Base-by-base conservation (phyloP, 768 basidiomycete genomes). In the Dendrothele bispora region DNA sequence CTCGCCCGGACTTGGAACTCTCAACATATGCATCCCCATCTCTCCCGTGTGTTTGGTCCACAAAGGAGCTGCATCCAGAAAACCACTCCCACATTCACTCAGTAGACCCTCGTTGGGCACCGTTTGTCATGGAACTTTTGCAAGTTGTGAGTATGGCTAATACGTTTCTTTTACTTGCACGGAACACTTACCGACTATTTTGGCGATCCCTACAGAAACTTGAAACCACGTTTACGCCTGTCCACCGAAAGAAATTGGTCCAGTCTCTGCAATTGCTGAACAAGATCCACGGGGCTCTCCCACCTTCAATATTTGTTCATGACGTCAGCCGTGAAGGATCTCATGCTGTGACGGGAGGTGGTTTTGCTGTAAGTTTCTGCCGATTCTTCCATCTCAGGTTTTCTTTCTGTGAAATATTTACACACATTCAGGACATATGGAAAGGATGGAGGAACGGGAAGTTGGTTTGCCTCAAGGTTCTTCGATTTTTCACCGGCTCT, bases 381-480 rank as follows among this genome's bases (percentile, higher is more conserved):
- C n/a, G 17, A 7, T 18, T 34, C 14, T n/a, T 36, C n/a, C n/a
- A n/a, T n/a, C n/a, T n/a, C n/a, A 28, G n/a, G n/a, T n/a, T 26
- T n/a, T 1, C 18, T 15, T 20, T 25, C 12, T 26, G 14, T 34
- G 22, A 11, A 21, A 15, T 29, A 2, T 32, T 6, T 32, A 32
- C 10, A 10, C 10, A 36, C 25, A 14, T 12, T 36, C 27, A 51
- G 45, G 50, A 51, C 30, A 42, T 51, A 11, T 51, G 45, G 43
- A 46, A 40, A 47, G 50, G 50, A 5, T 38, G 32, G 17, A 14
- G 18, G 28, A 20, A 37, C 6, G 34, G 38, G 7, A n/a, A n/a
- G 17, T 22, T 24, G 8, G 43, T 51, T 20, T 51, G 50, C 29
- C n/a, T 51, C 25, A 51, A 51, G 25, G 50, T 51, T 14, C 26